Evolutionary conservation across 1,139 yeast genomes (phyloP).

Genomic region (Geotrichum phurueaensis): DNA sequence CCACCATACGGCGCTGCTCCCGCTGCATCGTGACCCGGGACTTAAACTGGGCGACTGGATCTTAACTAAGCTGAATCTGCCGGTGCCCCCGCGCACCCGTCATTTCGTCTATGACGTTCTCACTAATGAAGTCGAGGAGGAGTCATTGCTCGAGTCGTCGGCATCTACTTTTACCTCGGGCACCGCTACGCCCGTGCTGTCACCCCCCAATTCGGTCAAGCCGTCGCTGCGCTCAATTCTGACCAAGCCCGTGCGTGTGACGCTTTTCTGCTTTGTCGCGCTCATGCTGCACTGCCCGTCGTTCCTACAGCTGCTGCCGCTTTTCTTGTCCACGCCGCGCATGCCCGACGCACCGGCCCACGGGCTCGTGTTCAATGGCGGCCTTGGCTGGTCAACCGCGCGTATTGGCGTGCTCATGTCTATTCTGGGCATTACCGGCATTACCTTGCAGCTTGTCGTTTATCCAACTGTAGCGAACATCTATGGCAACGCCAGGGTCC

Average conservation of each 20-base stretch:
- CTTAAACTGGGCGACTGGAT: constrained; percentile 29
- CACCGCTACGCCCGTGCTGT: background rate
- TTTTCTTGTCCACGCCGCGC: constrained; percentile 50
- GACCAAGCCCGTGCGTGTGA: constrained; percentile 28
- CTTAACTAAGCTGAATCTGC: constrained; percentile 10
- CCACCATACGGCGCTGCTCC: constrained; percentile 39
- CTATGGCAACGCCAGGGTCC: constrained; percentile 44
- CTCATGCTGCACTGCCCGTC: constrained; percentile 49
- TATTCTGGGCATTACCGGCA: constrained; percentile 50
- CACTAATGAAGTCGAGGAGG: constrained; percentile 7
- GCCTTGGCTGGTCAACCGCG: constrained; percentile 44
- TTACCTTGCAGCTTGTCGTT: constrained; percentile 44
- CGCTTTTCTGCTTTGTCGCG: constrained; percentile 24
- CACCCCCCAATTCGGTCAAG: background rate
- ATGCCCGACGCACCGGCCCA: constrained; percentile 32
- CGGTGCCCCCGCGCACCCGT: background rate
- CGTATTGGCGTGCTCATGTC: constrained; percentile 53
- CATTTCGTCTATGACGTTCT: background rate
- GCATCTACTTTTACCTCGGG: background rate
- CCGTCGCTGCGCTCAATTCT: constrained; percentile 21
- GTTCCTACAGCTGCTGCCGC: constrained; percentile 54
- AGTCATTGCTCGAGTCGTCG: background rate
- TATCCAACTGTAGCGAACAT: constrained; percentile 52
- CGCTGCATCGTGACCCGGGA: constrained; percentile 44
- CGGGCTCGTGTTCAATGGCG: constrained; percentile 40